Evolutionary conservation across 257 asterid species (phyloP), one percentile per base, ranked within the genome.

Genomic region (Primulina tabacum): DNA sequence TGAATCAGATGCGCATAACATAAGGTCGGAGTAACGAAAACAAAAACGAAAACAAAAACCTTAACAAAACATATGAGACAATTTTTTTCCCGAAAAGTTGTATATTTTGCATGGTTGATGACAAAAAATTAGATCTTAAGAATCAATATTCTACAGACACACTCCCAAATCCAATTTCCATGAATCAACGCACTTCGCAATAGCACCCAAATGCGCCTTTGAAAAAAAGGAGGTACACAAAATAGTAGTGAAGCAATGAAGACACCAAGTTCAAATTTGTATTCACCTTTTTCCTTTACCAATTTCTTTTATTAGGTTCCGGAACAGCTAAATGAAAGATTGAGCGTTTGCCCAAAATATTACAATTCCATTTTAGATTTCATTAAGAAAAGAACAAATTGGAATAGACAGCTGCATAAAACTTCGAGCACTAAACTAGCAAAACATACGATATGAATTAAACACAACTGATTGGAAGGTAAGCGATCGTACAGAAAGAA

Each of bases 401-500:
- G 18, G 61, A 67, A n/a, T 8, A 29, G 7, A 12, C 20, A 11
- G 10, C 35, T 40, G 16, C 29, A 7, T 9, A 47, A 40, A 50
- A 52, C 28, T 28, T 47, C 55, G 3, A 14, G 55, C 55, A 14
- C n/a, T 14, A 47, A 47, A 47, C 18, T 14, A 57, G 8, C 33
- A 33, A 4, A 73, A 18, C 1, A 29, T 0, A 21, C 0, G 24
- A 21, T 34, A 34, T 18, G 28, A 59, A 20, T n/a, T 2, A 43
- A 30, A 68, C 20, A 68, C 18, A 67, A 35, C 62, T 16, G 59
- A 37, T 57, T 28, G 60, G 8, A 71, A 21, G 72, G 21, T 53
- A 20, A 20, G 69, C 69, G 28, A 57, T 50, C 75, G 29, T 84
- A 92, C 98, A 55, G 95, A 86, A 71, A 90, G 86, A 58, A 78